These are phyloP conservation scores for Setomelanomma holmii DNA, from an alignment of 2,329 filamentous ascomycete species.

Conservation along the genomic window DNA sequence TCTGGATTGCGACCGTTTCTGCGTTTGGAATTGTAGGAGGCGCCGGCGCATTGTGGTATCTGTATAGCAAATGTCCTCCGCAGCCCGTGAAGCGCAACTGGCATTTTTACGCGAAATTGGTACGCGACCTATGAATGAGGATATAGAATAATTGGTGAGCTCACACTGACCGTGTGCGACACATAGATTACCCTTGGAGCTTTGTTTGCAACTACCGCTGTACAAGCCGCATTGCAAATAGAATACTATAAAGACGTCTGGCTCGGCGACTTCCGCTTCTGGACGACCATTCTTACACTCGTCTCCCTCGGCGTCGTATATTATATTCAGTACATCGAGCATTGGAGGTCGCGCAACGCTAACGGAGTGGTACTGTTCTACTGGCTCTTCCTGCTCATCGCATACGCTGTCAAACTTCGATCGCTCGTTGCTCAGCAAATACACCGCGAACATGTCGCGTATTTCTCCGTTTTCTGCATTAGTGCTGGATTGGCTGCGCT, in stretches of 20 bases:
- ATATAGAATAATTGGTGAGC: not conserved
- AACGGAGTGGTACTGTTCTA: constrained; percentile 91
- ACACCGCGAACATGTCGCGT: constrained; percentile 70
- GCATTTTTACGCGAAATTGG: constrained; percentile 94
- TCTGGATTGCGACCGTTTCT: constrained; percentile 82
- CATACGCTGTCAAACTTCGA: constrained; percentile 81
- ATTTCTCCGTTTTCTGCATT: constrained; percentile 78
- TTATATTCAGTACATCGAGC: constrained; percentile 83
- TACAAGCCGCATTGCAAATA: constrained; percentile 80
- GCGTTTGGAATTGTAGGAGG: constrained; percentile 81
- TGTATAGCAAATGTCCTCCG: constrained; percentile 73
- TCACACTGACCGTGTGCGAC: constrained; percentile 15
- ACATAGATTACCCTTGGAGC: constrained; percentile 67
- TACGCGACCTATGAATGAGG: constrained; percentile 48
- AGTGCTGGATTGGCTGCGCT: constrained; percentile 72
- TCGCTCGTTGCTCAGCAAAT: constrained; percentile 82
- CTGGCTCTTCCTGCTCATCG: constrained; percentile 86
- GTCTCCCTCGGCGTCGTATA: constrained; percentile 77
- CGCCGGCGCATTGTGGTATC: constrained; percentile 77
- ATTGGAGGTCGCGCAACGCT: constrained; percentile 80
- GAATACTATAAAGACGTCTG: constrained; percentile 72
- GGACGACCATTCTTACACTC: constrained; percentile 76
- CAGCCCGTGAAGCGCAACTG: constrained; percentile 78
- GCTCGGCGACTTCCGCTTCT: constrained; percentile 84
- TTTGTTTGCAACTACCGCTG: constrained; percentile 71